These are phyloP conservation scores for Artemisia annua DNA, from an alignment of 129 eudicot species.

Conservation along the genomic window DNA sequence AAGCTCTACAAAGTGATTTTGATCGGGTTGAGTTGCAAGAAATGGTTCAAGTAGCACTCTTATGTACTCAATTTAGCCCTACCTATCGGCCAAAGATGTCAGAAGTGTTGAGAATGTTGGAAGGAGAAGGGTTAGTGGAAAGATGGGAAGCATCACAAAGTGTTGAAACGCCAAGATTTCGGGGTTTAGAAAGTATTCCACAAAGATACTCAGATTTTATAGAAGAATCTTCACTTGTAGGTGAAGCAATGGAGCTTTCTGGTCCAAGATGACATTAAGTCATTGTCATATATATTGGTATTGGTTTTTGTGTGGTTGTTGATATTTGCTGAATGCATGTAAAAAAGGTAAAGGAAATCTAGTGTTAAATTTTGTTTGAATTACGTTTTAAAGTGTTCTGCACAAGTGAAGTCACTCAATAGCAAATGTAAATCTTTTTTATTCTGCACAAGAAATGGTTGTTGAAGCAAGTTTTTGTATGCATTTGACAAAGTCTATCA, in stretches of 20 bases:
- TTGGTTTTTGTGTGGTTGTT: slow-evolving; percentile 37
- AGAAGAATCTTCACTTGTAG: slow-evolving; percentile 85
- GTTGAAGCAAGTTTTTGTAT: slow-evolving; percentile 21
- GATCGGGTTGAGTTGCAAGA: slow-evolving; percentile 81
- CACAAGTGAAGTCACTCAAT: slow-evolving; percentile 17
- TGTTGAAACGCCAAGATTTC: slow-evolving; percentile 51
- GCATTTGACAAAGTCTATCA: slow-evolving; percentile 1
- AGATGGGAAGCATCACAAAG: slow-evolving; percentile 87
- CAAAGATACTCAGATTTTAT: slow-evolving; percentile 83
- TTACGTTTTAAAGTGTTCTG: neutral
- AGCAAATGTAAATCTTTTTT: slow-evolving; percentile 12
- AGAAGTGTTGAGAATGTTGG: slow-evolving; percentile 82
- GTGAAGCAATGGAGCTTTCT: slow-evolving; percentile 94
- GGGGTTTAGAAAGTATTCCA: slow-evolving; percentile 44
- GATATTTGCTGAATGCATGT: slow-evolving; percentile 31
- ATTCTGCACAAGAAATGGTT: too few relatives aligned
- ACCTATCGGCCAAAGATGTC: slow-evolving; percentile 86
- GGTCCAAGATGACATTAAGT: slow-evolving; percentile 76
- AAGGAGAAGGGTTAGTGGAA: slow-evolving; percentile 90
- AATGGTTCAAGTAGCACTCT: slow-evolving; percentile 86
- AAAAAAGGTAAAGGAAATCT: slow-evolving; percentile 26
- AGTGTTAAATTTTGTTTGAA: slow-evolving; percentile 21
- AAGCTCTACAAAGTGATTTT: slow-evolving; percentile 51
- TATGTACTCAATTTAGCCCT: slow-evolving; percentile 84
- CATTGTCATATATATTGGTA: slow-evolving; percentile 20